Percentiles rank a stretch among this genome's conserved stretches.
These are phyloP conservation scores for Chrysoporthe austroafricana DNA, from an alignment of 2,329 filamentous ascomycete species.

Conservation along the genomic window DNA sequence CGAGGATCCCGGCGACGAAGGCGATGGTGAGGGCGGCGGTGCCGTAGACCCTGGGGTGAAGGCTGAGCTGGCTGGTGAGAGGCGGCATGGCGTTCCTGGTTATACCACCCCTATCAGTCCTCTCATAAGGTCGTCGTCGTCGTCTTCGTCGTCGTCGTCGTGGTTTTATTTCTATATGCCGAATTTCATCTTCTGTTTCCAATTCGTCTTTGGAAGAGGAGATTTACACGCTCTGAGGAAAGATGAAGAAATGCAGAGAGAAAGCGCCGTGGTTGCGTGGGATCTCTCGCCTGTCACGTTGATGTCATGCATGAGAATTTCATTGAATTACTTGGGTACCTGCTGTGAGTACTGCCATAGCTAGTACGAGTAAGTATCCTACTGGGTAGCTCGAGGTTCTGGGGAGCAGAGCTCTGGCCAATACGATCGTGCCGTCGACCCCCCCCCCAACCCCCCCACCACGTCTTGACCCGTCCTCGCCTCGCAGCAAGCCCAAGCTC, in stretches of 20 bases:
- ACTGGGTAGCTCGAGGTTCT: too few species aligned
- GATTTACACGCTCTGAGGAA: neutral
- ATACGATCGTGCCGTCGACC: too few species aligned
- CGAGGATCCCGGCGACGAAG: slow-evolving; percentile 76
- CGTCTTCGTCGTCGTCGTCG: neutral
- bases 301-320: slow-evolving; percentile 12
- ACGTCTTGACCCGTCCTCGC: neutral
- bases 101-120: neutral
- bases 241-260: too few species aligned
- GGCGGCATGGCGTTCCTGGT: slow-evolving; percentile 56
- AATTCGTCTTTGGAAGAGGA: neutral
- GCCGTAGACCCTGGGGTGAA: slow-evolving; percentile 66
- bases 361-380: too few species aligned
- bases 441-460: neutral
- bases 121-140: neutral
- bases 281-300: neutral
- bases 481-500: neutral
- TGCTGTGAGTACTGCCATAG: neutral
- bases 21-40: slow-evolving; percentile 69
- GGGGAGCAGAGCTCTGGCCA: too few species aligned
- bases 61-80: slow-evolving; percentile 44
- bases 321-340: neutral
- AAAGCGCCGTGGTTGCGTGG: neutral
- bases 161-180: neutral
- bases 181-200: neutral